Percentiles rank a stretch among this genome's conserved stretches.
Evolutionary conservation across 176 grass and related monocot species (phyloP).

Genomic region (Phoenix dactylifera): DNA sequence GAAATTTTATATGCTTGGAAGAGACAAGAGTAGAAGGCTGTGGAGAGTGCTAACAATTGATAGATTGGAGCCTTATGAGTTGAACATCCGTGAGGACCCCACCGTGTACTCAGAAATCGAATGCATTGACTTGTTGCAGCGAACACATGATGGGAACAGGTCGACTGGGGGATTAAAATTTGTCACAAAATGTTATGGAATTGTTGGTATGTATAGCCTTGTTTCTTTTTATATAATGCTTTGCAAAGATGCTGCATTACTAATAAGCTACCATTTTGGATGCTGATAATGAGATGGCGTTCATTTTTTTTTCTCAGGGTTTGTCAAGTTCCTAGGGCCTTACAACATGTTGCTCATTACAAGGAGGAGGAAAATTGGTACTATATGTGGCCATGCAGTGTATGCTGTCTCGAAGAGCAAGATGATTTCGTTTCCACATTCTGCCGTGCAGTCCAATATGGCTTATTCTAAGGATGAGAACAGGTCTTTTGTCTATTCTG

Average conservation of each 20-base stretch:
- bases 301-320: constrained; percentile 37
- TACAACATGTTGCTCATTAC: constrained; percentile 98
- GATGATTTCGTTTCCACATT: constrained; percentile 75
- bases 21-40: constrained; percentile 54
- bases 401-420: constrained; percentile 75
- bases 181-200: constrained; percentile 91
- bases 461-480: constrained; percentile 99
- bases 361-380: constrained; percentile 81
- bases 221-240: no score
- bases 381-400: constrained; percentile 70
- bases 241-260: no score
- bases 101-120: constrained; percentile 56
- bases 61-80: constrained; percentile 46
- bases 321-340: constrained; percentile 89
- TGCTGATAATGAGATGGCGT: no score
- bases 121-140: constrained; percentile 60
- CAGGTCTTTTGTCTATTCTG: constrained; percentile 87
- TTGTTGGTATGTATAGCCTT: constrained; percentile 45
- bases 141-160: constrained; percentile 78
- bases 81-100: constrained; percentile 66
- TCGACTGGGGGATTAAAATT: constrained; percentile 75
- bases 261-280: no score
- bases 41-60: constrained; percentile 92
- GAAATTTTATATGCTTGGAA: constrained; percentile 93
- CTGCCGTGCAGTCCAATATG: constrained; percentile 65